These are phyloP conservation scores for Xylariaceae sp. DNA, from an alignment of 2,329 filamentous ascomycete species.

Conservation along the genomic window DNA sequence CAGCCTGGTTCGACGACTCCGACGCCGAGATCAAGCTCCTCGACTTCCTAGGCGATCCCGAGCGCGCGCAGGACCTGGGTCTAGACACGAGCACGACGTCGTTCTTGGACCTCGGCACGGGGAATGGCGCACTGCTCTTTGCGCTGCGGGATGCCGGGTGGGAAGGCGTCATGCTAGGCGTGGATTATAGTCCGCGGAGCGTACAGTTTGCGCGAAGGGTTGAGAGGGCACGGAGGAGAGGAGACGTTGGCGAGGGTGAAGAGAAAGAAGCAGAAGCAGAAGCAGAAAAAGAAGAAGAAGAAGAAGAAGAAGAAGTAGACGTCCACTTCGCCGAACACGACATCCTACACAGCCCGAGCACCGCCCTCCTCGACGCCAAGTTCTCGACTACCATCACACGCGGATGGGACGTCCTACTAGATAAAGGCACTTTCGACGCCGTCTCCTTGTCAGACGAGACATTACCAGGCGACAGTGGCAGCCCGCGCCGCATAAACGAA, in stretches of 20 bases:
- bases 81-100: constrained; percentile 37
- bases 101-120: constrained; percentile 85
- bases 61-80: constrained; percentile 1
- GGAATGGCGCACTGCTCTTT: constrained; percentile 89
- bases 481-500: constrained; percentile 59
- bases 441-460: constrained; percentile 66
- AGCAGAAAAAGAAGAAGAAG: constrained; percentile 13
- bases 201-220: constrained; percentile 68
- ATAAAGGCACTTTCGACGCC: constrained; percentile 97
- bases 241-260: constrained; percentile 2
- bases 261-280: constrained; percentile 13
- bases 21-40: constrained; percentile 78
- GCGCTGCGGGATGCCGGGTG: constrained; percentile 63
- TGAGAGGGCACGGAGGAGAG: constrained; percentile 33
- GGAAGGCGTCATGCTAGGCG: constrained; percentile 67
- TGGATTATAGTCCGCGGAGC: constrained; percentile 78
- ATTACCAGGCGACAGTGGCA: constrained; percentile 14
- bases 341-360: constrained; percentile 44
- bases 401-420: constrained; percentile 87
- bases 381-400: constrained; percentile 7
- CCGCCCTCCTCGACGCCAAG: constrained; percentile 31
- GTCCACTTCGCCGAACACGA: constrained; percentile 56
- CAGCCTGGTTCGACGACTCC: constrained; percentile 94
- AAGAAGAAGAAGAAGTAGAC: constrained; percentile 6
- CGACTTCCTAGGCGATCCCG: constrained; percentile 51